Percentiles rank a stretch among this genome's conserved stretches.
These are phyloP conservation scores for Phyllachora maydis DNA, from an alignment of 2,329 filamentous ascomycete species.

Conservation along the genomic window DNA sequence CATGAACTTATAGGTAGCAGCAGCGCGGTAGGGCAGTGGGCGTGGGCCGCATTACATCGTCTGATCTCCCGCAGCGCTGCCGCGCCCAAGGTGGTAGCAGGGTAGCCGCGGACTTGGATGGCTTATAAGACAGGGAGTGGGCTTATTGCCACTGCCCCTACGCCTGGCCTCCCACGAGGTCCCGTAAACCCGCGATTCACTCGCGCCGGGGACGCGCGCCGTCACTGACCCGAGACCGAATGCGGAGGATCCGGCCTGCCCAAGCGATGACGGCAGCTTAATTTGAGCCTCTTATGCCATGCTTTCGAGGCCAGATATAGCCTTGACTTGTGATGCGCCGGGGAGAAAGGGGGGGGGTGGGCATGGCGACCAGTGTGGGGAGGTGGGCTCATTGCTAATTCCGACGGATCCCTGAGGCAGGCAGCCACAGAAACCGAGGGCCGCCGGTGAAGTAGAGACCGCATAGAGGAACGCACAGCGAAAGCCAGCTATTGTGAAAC, in stretches of 20 bases:
- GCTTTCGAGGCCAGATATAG: constrained; percentile 27
- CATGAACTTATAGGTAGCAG: too few relatives aligned
- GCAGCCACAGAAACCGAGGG: too few relatives aligned
- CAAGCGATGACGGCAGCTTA: constrained; percentile 30
- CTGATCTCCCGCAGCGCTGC: constrained; percentile 21
- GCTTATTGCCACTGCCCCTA: constrained; percentile 18
- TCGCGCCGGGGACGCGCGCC: constrained; percentile 24
- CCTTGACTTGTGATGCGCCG: constrained; percentile 4
- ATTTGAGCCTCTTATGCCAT: constrained; percentile 39
- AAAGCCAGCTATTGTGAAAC: too few relatives aligned
- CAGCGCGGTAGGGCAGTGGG: too few relatives aligned
- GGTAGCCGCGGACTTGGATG: constrained; percentile 11
- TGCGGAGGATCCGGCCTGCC: constrained; percentile 20
- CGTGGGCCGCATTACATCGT: constrained; percentile 23
- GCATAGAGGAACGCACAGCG: too few relatives aligned
- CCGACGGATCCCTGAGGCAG: too few relatives aligned
- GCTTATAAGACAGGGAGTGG: constrained; percentile 15
- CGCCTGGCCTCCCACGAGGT: constrained; percentile 19
- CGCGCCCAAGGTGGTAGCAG: too few relatives aligned
- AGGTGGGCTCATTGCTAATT: too few relatives aligned
- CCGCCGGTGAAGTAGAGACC: too few relatives aligned
- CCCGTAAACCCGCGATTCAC: constrained; percentile 25
- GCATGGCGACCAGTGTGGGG: constrained; percentile 13
- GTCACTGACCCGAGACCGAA: constrained; percentile 22
- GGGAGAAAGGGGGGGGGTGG: constrained; percentile 17